Evolutionary conservation across 202 grass and related monocot genomes (phyloP), one percentile per base, ranked within the genome.

Genomic region (Carex arenaria): DNA sequence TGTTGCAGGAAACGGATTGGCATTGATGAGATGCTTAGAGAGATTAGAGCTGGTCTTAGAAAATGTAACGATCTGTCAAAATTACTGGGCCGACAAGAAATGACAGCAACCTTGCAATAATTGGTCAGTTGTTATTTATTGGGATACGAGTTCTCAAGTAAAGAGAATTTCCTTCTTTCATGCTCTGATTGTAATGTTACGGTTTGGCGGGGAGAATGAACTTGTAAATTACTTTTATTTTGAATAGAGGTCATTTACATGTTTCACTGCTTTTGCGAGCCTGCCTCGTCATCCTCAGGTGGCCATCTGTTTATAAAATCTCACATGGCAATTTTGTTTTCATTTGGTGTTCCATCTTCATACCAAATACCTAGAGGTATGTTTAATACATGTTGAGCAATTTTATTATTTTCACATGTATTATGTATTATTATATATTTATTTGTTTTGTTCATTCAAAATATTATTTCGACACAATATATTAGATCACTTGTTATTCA

Each of bases 1-100:
- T 67, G 30, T 72, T 89, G 81, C 85, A 98, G 95, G 79, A 91
- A 80, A 85, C 92, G 87, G 42, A 88, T 93, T 10, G 95, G 95
- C 38, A 88, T 95, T 6, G 89, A 98, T 52, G 91, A 91, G 85
- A 89, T 95, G 89, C 78, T 95, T 72, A 98, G 79, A 84, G 89
- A 95, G 72, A 95, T 98, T 74, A 90, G 92, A 77, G 88, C 85
- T 61, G 92, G 87, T 15, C 86, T 98, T 20, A 81, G 86, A 85
- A 95, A 90, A 90, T 98, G 95, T 65, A 85, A 82, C 28, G 88
- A 95, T 87, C 65, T 87, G 61, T 84, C 85, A 59, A 82, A 82
- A 67, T 82, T 82, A 17, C 12, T 56, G 9, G 64, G 80, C 23
- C 63, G 31, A 68, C 63, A 53, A 56, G 60, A 82, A 81, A 66